Conservation (phyloP, 805 yeast genomes). For the Kodamaea restingae region DNA sequence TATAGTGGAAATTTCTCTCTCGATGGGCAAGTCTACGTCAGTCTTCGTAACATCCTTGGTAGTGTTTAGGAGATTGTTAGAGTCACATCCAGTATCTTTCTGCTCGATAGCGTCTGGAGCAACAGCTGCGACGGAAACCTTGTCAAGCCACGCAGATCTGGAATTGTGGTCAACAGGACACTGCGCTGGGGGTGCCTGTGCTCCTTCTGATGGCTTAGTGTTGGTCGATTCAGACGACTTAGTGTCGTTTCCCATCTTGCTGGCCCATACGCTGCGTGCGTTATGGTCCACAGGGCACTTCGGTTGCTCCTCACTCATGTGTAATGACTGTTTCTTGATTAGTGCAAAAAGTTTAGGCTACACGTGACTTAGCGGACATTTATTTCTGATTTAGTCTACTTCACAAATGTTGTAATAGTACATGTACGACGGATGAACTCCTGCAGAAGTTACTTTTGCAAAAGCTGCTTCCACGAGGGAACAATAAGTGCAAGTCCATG, state of each 20-base stretch:
- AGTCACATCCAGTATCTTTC: slow-evolving; percentile 36
- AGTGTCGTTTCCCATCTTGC: slow-evolving; percentile 11
- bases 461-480: too few species aligned
- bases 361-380: slow-evolving; percentile 1
- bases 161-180: slow-evolving; percentile 74
- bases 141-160: slow-evolving; percentile 52
- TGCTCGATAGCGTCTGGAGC: slow-evolving; percentile 40
- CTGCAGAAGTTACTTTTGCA: too few species aligned
- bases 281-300: slow-evolving; percentile 54
- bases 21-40: slow-evolving; percentile 52
- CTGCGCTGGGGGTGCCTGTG: slow-evolving; percentile 18
- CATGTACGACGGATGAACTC: too few species aligned
- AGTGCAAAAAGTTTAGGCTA: background rate
- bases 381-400: background rate
- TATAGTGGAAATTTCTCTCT: slow-evolving; percentile 73
- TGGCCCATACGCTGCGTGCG: slow-evolving; percentile 32
- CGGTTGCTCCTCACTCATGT: slow-evolving; percentile 19
- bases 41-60: slow-evolving; percentile 25
- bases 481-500: too few species aligned
- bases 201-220: background rate
- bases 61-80: slow-evolving; percentile 36
- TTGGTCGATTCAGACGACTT: too few species aligned
- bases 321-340: slow-evolving; percentile 4
- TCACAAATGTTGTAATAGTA: slow-evolving; percentile 1
- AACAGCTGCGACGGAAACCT: slow-evolving; percentile 24